Base-by-base conservation (phyloP, 352 stramenopile species). In the Globisporangium camurandrum region DNA sequence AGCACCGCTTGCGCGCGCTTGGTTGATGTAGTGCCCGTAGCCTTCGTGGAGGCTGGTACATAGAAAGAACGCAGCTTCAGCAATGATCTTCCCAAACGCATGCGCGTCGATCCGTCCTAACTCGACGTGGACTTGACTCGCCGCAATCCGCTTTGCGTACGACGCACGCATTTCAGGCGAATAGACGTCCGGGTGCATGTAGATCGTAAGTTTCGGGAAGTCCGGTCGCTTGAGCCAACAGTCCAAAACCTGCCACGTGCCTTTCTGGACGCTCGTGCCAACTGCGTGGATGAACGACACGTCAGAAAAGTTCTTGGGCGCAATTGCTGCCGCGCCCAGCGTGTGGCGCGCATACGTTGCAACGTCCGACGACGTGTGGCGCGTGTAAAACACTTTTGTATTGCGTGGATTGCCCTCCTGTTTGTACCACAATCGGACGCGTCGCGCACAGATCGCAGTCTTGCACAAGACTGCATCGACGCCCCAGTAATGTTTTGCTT, bases 1-100 rank as follows among this genome's bases (percentile, higher is more conserved):
- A 0, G 64, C 67, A 17, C 62, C 58, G 24, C 68, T 64, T 0
- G 71, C 70, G 20, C 73, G 58, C 20, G 71, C 73, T 49, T 85
- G 73, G 46, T 85, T 85, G 40, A 85, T 76, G 51, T 83, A 85
- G 49, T 85, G 71, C 24, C 73, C 73, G 54, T 81, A 83, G 20
- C 69, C 69, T 38, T 84, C 72, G 39, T 71, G 60, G 16, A 67
- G 44, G 52, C 72, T 84, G n/a, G 72, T 57, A 24, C 72, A 81
- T 52, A 84, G 55, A 31, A 81, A 80, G 34, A 67, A 74, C 4
- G 64, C 28, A 3, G 59, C 50, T 23, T 76, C 65, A 2, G 63
- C 53, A 38, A 82, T 63, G 7, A 84, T 28, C n/a, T 59, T 63
- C 12, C 67, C 70, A n/a, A 78, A 84, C 27, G 73, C 40, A 20